phyloP scores from a whole-genome alignment of 345 rosid species.

The Combretum micranthum region DNA sequence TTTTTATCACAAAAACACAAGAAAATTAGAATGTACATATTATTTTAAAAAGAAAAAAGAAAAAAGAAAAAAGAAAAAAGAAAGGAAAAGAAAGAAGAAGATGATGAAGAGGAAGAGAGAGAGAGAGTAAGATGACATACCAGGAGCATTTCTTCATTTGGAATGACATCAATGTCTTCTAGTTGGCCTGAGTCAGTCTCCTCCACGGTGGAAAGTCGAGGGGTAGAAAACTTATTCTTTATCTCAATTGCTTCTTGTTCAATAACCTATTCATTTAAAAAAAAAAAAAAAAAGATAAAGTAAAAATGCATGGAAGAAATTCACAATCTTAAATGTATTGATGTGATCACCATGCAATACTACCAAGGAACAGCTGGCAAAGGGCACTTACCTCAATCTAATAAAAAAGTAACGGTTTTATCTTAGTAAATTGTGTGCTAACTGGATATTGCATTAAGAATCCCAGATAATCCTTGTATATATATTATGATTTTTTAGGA shows the following conservation, averaged over 20 bases:
- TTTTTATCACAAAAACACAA: constrained; percentile 6
- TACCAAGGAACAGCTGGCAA: not conserved
- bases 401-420: not conserved
- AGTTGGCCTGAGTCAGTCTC: constrained; percentile 80
- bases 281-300: not conserved
- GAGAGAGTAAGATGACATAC: constrained; percentile 25
- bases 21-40: not conserved
- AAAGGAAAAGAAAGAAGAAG: not conserved
- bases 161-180: constrained; percentile 86
- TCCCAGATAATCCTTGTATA: too few relatives aligned
- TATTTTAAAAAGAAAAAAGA: not conserved
- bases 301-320: not conserved
- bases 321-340: not conserved
- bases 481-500: too few relatives aligned
- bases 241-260: constrained; percentile 85
- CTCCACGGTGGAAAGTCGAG: constrained; percentile 76
- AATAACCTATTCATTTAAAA: constrained; percentile 35
- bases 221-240: constrained; percentile 63
- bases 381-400: not conserved
- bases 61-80: not conserved
- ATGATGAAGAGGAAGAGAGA: not conserved
- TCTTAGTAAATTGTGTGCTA: not conserved
- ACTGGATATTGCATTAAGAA: too few relatives aligned
- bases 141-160: constrained; percentile 92
- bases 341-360: not conserved